Base-by-base conservation (phyloP, 2,329 filamentous ascomycete species). In the Fusarium nematophilum region DNA sequence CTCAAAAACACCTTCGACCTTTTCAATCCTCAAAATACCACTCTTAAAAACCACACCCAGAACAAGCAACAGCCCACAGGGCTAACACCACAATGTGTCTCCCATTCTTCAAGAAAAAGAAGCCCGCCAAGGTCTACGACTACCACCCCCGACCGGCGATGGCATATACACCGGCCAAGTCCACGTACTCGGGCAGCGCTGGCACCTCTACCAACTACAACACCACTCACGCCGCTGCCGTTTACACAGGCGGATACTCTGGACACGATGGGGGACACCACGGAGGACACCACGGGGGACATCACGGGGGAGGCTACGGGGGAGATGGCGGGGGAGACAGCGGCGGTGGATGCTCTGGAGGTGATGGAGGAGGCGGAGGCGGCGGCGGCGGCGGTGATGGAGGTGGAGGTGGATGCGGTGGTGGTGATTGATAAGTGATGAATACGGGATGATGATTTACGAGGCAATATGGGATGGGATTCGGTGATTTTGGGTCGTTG, bases 21-120 rank as follows among this genome's bases (percentile, higher is more conserved):
- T n/a, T n/a, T n/a, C n/a, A n/a, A n/a, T n/a, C n/a, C n/a, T n/a
- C n/a, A n/a, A n/a, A n/a, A n/a, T n/a, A n/a, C n/a, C n/a, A n/a
- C n/a, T n/a, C 18, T 33, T 17, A 4, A 45, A n/a, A 18, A 6
- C 23, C 42, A 45, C 42, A 13, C 18, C 15, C 26, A 26, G n/a
- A 31, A 10, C 21, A 33, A 49, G 14, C 15, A 25, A 26, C 33
- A 33, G 13, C 36, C 15, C 9, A 49, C 11, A 25, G 21, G 42
- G 18, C n/a, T 15, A 17, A 25, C 14, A 45, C 25, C 6, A 49
- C 46, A 13, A 49, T 49, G 46, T 49, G 46, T 49, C 42, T 45
- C 21, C 42, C 42, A 45, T 30, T 49, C 23, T 31, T 38, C 17
- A 8, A 25, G 17, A 49, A 49, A 25, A 42, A 49, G 46, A 33